Evolutionary conservation across 2,329 filamentous ascomycete species (phyloP).

Genomic region (Drechslerella coelobrocha): DNA sequence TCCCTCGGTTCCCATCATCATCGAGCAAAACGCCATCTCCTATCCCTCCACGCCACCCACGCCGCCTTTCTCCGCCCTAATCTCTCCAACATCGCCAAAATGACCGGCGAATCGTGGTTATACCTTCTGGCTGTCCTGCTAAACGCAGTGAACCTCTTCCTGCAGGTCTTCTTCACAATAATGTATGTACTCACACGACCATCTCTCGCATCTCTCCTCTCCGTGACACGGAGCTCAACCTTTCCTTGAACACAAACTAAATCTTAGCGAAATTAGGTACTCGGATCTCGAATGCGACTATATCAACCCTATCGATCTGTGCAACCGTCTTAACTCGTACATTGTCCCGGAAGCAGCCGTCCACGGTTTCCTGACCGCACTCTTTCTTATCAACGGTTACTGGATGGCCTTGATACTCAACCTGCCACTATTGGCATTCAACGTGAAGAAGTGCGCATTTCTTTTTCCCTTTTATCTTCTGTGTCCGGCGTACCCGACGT

Average conservation of each 20-base stretch:
- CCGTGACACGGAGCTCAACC: neutral
- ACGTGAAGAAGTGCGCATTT: slow-evolving; percentile 88
- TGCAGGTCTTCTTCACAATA: slow-evolving; percentile 99
- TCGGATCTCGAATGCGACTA: slow-evolving; percentile 98
- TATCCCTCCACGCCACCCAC: neutral
- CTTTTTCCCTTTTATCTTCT: slow-evolving; percentile 2
- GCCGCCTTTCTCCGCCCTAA: neutral
- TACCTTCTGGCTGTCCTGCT: slow-evolving; percentile 97
- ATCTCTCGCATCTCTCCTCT: neutral
- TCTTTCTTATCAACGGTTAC: slow-evolving; percentile 99
- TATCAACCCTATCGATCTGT: slow-evolving; percentile 99
- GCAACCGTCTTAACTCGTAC: slow-evolving; percentile 99
- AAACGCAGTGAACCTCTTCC: slow-evolving; percentile 99
- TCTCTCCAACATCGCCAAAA: slow-evolving; percentile 58
- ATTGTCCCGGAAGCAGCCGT: slow-evolving; percentile 98
- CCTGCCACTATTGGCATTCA: slow-evolving; percentile 88
- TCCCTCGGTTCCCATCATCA: neutral
- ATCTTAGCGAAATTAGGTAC: slow-evolving; percentile 51
- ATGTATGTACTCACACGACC: slow-evolving; percentile 71
- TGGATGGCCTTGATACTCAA: slow-evolving; percentile 94
- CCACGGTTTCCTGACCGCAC: slow-evolving; percentile 90
- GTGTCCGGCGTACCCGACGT: neutral
- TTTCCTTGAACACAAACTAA: neutral
- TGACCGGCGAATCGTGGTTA: slow-evolving; percentile 98
- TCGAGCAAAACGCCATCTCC: neutral